A percentile compares a stretch with the other conserved stretches of the same genome.
Evolutionary conservation across 2,329 filamentous ascomycete species (phyloP).

Genomic region (Fusarium sambucinum): DNA sequence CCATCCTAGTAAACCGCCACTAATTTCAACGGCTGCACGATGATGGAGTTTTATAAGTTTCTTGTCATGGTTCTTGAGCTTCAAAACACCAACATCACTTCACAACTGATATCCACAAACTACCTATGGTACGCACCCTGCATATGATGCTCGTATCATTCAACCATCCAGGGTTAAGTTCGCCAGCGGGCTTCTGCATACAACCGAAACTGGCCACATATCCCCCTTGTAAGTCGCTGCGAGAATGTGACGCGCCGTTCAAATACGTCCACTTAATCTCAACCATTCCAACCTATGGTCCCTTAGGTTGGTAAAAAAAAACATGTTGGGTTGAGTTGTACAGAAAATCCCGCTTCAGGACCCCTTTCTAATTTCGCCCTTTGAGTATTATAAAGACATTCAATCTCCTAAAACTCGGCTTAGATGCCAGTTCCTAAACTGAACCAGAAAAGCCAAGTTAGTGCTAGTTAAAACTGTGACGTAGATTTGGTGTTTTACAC

Average conservation of each 20-base stretch:
- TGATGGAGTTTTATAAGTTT: conserved; percentile 35
- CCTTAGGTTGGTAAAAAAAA: conserved; percentile 8
- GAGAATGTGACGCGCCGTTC: conserved; percentile 29
- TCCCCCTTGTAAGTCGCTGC: conserved; percentile 26
- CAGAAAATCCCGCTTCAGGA: conserved; percentile 5
- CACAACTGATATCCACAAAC: conserved; percentile 9
- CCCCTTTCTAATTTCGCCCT: conserved; percentile 16
- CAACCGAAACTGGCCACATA: conserved; percentile 29
- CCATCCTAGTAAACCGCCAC: conserved; percentile 34
- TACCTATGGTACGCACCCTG: conserved; percentile 1
- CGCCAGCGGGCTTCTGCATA: conserved; percentile 28
- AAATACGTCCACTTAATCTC: conserved; percentile 27
- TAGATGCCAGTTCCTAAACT: conserved; percentile 28
- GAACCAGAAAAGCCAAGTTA: not conserved
- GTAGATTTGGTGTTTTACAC: conserved; percentile 26
- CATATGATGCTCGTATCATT: conserved; percentile 10
- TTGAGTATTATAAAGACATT: conserved; percentile 33
- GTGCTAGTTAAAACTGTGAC: conserved; percentile 16
- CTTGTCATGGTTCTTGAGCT: conserved; percentile 3
- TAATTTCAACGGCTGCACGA: conserved; percentile 45
- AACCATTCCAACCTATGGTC: conserved; percentile 37
- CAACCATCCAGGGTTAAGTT: conserved; percentile 14
- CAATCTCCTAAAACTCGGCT: conserved; percentile 28
- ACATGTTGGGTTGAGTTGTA: not conserved
- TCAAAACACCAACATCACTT: not conserved